Evolutionary conservation across 2,329 filamentous ascomycete genomes (phyloP), one percentile per base, ranked within the genome.

Genomic region (Dactylellina cionopaga): DNA sequence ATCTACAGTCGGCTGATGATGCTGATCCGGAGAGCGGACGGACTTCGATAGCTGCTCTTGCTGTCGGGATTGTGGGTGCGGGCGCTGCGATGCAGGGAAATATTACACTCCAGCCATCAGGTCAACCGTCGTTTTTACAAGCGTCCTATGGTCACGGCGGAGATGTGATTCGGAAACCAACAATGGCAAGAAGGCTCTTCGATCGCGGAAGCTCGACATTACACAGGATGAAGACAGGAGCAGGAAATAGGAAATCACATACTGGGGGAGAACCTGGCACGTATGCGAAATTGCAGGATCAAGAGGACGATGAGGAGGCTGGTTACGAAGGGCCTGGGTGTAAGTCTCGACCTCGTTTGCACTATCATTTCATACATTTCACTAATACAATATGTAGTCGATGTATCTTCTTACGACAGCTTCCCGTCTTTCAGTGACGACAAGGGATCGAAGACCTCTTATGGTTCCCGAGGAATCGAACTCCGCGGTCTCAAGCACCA

Each of bases 151-250:
- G 43, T 24, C n/a, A 24, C n/a, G 37, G 19, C 1, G 41, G 47
- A 1, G 68, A 72, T 6, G 37, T 72, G 33, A 65, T 72, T 17
- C n/a, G 68, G 35, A 72, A 72, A 43, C 68, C 68, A 13, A 72
- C 68, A 3, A 72, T 72, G 68, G 68, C 68, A 11, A 64, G 68
- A 15, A 35, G 68, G 10, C 49, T 72, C 41, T 72, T 72, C 29
- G 68, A 72, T 47, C 59, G 68, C 13, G 68, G 68, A 13, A 72
- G 59, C 22, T 72, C 68, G n/a, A 72, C 68, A 37, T 41, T 72
- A 19, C 68, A 72, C 37, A 60, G 68, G 15, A 72, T 72, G 68
- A 72, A 55, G 41, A 72, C 68, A 3, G 31, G 52, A 15, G 58
- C 58, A 10, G 47, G 39, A 3, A 54, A 46, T 33, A 65, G 51